A percentile compares a stretch with the other conserved stretches of the same genome.
Conservation (phyloP, 2,329 filamentous ascomycete species). For the Aspergillus ruber region DNA sequence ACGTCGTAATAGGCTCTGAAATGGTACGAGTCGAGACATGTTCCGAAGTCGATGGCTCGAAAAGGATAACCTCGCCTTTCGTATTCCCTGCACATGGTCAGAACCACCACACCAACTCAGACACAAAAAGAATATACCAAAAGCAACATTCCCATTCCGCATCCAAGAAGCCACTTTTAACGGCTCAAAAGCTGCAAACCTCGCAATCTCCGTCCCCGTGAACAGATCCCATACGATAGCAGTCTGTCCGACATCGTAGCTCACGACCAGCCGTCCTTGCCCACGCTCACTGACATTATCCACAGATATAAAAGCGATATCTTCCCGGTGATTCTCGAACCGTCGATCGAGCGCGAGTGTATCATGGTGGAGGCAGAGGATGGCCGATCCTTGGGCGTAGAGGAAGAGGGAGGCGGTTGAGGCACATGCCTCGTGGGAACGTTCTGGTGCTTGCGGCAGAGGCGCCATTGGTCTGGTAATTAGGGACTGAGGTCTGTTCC, state of each 20-base stretch:
- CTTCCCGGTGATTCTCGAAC: slow-evolving; percentile 76
- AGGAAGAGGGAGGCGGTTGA: slow-evolving; percentile 87
- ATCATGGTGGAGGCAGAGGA: slow-evolving; percentile 88
- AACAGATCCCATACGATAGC: slow-evolving; percentile 96
- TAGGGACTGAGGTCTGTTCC: slow-evolving; percentile 55
- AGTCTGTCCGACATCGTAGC: slow-evolving; percentile 84
- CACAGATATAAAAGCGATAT: slow-evolving; percentile 76
- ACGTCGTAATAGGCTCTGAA: slow-evolving; percentile 88
- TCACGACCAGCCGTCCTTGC: slow-evolving; percentile 78
- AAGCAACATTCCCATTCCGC: slow-evolving; percentile 92
- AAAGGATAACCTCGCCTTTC: slow-evolving; percentile 88
- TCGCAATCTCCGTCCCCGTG: slow-evolving; percentile 80
- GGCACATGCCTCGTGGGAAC: slow-evolving; percentile 74
- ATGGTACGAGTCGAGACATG: slow-evolving; percentile 87
- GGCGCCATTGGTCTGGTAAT: slow-evolving; percentile 46
- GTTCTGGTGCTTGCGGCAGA: slow-evolving; percentile 25
- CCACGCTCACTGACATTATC: slow-evolving; percentile 88
- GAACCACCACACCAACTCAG: slow-evolving; percentile 6
- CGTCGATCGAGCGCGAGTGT: slow-evolving; percentile 80
- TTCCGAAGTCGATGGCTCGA: slow-evolving; percentile 87
- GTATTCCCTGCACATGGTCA: slow-evolving; percentile 62
- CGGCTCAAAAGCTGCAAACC: slow-evolving; percentile 88
- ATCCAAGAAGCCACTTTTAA: slow-evolving; percentile 87
- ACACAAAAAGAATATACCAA: slow-evolving; percentile 57
- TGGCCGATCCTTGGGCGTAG: slow-evolving; percentile 72